Evolutionary conservation across 331 rosid genomes (phyloP), one percentile per base, ranked within the genome.

Genomic region (Quercus lobata): DNA sequence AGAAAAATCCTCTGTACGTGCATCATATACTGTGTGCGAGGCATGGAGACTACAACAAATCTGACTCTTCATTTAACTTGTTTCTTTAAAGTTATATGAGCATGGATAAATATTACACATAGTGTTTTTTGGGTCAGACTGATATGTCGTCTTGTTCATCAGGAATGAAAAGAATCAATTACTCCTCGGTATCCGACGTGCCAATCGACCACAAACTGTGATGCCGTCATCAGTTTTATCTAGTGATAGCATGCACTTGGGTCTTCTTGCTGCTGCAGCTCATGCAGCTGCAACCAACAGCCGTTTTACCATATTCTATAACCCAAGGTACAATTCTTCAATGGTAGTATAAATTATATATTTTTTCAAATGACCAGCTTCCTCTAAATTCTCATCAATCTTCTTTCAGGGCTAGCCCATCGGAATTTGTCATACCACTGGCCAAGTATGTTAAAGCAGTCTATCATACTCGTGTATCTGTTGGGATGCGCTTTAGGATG

Each of bases 211-310:
- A 17, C 93, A 89, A 56, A 83, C 91, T 44, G 88, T 87, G 72
- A 89, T 89, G 91, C 93, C 93, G 41, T 89, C 93, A 22, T 89
- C 91, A 12, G 99, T 95, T 71, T 85, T 95, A 79, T 95, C 99
- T 17, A 95, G 99, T 78, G 99, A 95, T 76, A 95, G 99, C 86
- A 95, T 95, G 99, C 99, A 95, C 90, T 79, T 95, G 78, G 99
- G 99, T 76, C 98, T 95, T 81, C 97, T 95, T 84, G 99, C 99
- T 77, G 99, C 99, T 78, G 99, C 99, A 71, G 99, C 99, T 74
- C 99, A 95, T 52, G 99, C 99, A 55, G 99, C 99, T 86, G 91
- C 98, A 69, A 95, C 99, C 66, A 93, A 81, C 60, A 89, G 93
- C 61, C 93, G 87, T 55, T 89, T 89, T 78, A 87, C 93, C 56